Conservation (phyloP, 2,329 filamentous ascomycete species). For the Pseudocercospora pini-densiflorae region DNA sequence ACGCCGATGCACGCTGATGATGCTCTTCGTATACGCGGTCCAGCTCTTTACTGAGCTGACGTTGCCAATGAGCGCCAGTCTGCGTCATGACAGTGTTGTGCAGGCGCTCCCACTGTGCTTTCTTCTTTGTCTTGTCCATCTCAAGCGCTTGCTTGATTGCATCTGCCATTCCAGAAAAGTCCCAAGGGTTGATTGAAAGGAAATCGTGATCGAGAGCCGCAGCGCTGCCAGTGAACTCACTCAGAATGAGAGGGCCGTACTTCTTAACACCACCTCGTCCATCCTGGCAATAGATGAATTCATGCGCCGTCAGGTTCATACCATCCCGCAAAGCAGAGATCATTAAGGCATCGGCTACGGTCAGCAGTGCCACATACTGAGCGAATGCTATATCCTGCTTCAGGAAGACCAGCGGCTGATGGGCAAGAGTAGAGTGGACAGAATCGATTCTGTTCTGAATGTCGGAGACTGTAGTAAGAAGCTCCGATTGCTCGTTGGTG, state of each 20-base stretch:
- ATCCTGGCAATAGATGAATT: constrained; percentile 92
- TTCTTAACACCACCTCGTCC: constrained; percentile 77
- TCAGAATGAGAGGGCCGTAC: constrained; percentile 86
- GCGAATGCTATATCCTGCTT: constrained; percentile 93
- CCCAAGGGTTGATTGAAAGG: constrained; percentile 91
- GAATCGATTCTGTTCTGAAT: constrained; percentile 96
- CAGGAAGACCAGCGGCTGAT: constrained; percentile 90
- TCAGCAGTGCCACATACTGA: constrained; percentile 90
- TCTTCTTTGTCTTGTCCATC: constrained; percentile 76
- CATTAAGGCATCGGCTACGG: constrained; percentile 88
- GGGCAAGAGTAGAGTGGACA: constrained; percentile 84
- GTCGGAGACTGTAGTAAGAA: constrained; percentile 86
- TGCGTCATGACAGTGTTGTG: constrained; percentile 76
- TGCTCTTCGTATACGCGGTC: constrained; percentile 82
- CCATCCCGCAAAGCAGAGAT: constrained; percentile 95
- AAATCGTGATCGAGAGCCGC: constrained; percentile 81
- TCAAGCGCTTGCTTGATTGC: constrained; percentile 83
- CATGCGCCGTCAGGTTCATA: constrained; percentile 96
- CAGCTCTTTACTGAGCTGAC: constrained; percentile 72
- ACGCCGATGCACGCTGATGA: constrained; percentile 79
- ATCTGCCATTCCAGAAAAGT: constrained; percentile 78
- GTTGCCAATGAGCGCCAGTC: constrained; percentile 85
- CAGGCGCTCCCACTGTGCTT: constrained; percentile 73
- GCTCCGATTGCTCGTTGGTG: constrained; percentile 82
- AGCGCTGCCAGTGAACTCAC: constrained; percentile 92